phyloP scores from a whole-genome alignment of 2,329 filamentous ascomycete species.

The Cladophialophora yegresii region DNA sequence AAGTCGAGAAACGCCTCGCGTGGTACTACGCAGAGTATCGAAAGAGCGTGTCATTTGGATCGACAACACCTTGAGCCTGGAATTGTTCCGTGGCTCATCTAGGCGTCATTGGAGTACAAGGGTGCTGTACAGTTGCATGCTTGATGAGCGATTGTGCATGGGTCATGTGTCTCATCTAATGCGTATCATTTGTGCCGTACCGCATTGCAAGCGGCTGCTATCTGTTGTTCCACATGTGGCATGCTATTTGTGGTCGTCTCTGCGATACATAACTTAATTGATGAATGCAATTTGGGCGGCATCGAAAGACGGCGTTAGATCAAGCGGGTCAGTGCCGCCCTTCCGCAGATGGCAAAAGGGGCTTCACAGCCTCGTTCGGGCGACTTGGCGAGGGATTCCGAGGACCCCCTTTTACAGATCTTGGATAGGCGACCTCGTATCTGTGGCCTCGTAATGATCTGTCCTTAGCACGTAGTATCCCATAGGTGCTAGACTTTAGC shows the following conservation, averaged over 20 bases:
- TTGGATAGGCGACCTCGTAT: neutral
- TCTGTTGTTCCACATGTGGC: neutral
- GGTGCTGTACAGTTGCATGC: neutral
- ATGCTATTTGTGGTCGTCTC: neutral
- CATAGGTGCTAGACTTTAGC: neutral
- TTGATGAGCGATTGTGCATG: conserved; percentile 7
- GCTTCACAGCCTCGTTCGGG: neutral
- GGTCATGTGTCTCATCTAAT: conserved; percentile 13
- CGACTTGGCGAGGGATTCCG: neutral
- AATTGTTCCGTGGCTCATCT: neutral
- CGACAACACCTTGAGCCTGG: neutral
- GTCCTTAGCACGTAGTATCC: neutral
- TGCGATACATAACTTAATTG: neutral
- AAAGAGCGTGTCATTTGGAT: neutral
- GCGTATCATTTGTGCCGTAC: conserved; percentile 9
- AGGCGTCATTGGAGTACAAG: conserved; percentile 1
- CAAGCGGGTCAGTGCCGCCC: neutral
- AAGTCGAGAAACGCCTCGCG: neutral
- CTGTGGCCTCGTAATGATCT: neutral
- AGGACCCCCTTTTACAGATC: neutral
- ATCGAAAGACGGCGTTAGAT: no score
- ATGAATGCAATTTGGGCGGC: neutral
- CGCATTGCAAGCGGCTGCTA: conserved; percentile 1
- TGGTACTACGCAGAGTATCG: neutral
- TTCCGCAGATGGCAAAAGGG: neutral